Conservation (phyloP, 2,329 filamentous ascomycete genomes). For the Aureobasidium musti region DNA sequence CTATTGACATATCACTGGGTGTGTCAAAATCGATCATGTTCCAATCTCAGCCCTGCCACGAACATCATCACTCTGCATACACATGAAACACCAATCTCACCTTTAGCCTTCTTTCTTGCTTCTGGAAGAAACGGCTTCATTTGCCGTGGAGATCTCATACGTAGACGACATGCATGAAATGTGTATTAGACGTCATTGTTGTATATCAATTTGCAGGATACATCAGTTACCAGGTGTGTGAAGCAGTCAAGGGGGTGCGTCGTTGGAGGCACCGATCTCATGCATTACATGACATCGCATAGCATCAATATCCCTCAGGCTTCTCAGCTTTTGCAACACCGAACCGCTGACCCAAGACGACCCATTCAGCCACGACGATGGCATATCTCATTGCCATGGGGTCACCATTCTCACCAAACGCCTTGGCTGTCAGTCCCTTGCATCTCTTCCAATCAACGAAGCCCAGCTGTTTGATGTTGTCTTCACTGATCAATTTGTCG, state of each 20-base stretch:
- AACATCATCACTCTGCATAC: constrained; percentile 1
- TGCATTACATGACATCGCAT: background rate
- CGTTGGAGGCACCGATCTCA: background rate
- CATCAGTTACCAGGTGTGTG: background rate
- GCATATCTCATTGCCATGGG: constrained; percentile 44
- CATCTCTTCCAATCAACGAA: constrained; percentile 37
- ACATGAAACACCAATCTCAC: constrained; percentile 12
- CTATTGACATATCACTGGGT: no score
- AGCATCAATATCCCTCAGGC: constrained; percentile 25
- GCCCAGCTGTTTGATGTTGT: constrained; percentile 37
- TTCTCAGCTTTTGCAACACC: constrained; percentile 43
- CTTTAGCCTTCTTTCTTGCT: constrained; percentile 5
- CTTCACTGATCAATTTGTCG: constrained; percentile 36
- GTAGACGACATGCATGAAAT: background rate
- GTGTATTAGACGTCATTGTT: background rate
- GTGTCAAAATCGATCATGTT: background rate
- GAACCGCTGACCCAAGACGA: constrained; percentile 50
- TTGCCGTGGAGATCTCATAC: background rate
- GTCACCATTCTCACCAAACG: constrained; percentile 43
- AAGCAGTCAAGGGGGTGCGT: background rate
- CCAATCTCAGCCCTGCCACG: constrained; percentile 3
- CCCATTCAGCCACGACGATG: constrained; percentile 48
- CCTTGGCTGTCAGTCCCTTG: constrained; percentile 42
- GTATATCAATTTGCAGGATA: background rate
- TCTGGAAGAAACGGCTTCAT: background rate